Evolutionary conservation across 371 early-diverging fungal genomes (phyloP), one percentile per base, ranked within the genome.

Genomic region (Mortierella sp.): DNA sequence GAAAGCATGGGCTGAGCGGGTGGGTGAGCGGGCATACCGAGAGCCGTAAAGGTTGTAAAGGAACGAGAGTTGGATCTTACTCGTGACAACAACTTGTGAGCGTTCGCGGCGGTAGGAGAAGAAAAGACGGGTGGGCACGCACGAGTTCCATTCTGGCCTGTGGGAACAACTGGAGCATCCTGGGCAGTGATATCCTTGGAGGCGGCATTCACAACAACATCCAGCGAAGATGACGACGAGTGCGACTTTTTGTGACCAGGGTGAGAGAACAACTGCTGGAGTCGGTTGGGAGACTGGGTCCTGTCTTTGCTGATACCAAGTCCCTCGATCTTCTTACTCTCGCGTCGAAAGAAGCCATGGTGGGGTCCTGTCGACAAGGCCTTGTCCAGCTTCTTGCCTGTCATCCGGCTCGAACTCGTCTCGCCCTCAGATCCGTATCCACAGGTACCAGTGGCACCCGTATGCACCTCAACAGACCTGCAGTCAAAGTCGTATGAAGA

Each of bases 201-300:
- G 5, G 50, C 46, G 26, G 78, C 46, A 37, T 16, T 21, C 10
- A 64, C 37, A 21, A 37, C 37, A 19, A 74, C 72, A 8, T 71
- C 28, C 24, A 86, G 34, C 14, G 82, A 43, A 1, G 86, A 86
- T 2, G 81, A 77, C 5, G 82, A 76, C 40, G 86, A 82, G 73
- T 81, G 81, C 19, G 81, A 75, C 40, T 76, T 71, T 69, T 75
- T 78, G 28, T 81, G 81, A 2, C 85, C 79, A n/a, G 76, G 81
- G n/a, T 85, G 85, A 5, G 64, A 71, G 44, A 84, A 81, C 46
- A 78, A 28, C 26, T 85, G 81, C 48, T 81, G 76, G 9, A 80
- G 57, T 3, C 77, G 72, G 44, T 43, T 76, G 19, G 71, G 72
- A 14, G 77, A 71, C 19, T 61, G 82, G 6, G 69, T 31, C 43